phyloP scores from a whole-genome alignment of 345 rosid genomes.

The Syzygium aqueum region DNA sequence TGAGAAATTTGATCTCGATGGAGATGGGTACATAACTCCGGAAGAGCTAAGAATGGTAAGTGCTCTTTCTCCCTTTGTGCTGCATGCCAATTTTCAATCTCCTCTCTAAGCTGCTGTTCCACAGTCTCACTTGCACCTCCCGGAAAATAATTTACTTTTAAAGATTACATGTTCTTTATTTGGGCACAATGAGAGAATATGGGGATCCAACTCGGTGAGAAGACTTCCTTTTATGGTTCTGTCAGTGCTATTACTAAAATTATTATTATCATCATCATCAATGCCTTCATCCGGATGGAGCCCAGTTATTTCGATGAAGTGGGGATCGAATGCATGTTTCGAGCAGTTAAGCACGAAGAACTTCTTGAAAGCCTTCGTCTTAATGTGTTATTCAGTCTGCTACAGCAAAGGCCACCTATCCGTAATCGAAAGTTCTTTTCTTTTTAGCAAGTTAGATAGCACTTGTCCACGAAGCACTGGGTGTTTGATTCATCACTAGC shows the following conservation, averaged over 20 bases:
- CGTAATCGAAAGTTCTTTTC: background rate
- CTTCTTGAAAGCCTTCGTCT: background rate
- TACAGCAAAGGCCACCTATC: background rate
- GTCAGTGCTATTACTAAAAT: background rate
- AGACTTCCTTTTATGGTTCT: background rate
- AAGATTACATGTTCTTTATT: background rate
- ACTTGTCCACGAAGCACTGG: background rate
- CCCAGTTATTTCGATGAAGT: background rate
- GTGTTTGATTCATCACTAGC: background rate
- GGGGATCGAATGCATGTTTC: background rate
- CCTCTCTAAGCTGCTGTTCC: background rate
- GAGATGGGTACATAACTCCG: constrained; percentile 41
- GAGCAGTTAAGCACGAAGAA: background rate
- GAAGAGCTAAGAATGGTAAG: constrained; percentile 47
- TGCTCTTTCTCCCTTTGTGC: background rate
- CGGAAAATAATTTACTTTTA: background rate
- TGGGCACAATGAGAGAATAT: background rate
- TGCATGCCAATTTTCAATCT: background rate
- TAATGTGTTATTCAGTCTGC: background rate
- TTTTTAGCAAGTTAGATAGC: background rate
- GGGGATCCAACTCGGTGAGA: background rate
- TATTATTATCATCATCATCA: background rate
- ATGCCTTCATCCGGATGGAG: background rate
- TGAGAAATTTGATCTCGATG: constrained; percentile 38
- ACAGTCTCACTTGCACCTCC: background rate